A percentile compares a stretch with the other conserved stretches of the same genome.
phyloP scores from a whole-genome alignment of 306 rosid genomes.

The Herpetospermum pedunculosum region DNA sequence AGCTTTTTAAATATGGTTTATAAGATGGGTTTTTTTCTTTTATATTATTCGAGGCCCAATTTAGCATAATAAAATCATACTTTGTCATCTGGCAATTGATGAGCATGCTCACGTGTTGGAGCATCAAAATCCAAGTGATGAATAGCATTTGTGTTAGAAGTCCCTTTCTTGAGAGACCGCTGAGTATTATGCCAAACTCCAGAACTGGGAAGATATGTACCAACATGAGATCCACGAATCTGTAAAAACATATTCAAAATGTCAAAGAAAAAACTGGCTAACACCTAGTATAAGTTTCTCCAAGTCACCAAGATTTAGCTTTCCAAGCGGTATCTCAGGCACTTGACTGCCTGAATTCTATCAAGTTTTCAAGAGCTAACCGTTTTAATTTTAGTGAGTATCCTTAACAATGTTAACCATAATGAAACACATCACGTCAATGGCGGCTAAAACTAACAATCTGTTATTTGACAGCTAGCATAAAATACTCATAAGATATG shows the following conservation, averaged over 20 bases:
- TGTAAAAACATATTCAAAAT: conserved; percentile 13
- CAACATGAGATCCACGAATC: conserved; percentile 94
- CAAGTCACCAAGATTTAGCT: not conserved
- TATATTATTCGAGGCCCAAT: not conserved
- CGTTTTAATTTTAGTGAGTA: not conserved
- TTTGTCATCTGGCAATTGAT: conserved; percentile 74
- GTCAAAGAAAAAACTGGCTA: not conserved
- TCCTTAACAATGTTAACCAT: not conserved
- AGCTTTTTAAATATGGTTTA: not conserved
- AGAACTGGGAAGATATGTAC: conserved; percentile 74
- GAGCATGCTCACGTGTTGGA: conserved; percentile 93
- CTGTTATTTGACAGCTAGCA: not conserved
- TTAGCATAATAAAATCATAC: conserved; percentile 20
- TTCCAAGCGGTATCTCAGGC: not conserved
- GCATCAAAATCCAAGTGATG: conserved; percentile 98
- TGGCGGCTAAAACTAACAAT: not conserved
- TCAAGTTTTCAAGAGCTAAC: not conserved
- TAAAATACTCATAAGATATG: not conserved
- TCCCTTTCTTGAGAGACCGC: conserved; percentile 61
- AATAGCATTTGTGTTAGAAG: conserved; percentile 40
- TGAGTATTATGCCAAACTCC: conserved; percentile 97
- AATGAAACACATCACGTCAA: not conserved
- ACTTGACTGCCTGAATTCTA: not conserved
- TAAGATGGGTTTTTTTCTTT: not conserved
- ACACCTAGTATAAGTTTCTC: not conserved